A percentile compares a stretch with the other conserved stretches of the same genome.
Evolutionary conservation across 2,329 filamentous ascomycete genomes (phyloP).

Genomic region (Fusarium graminum): DNA sequence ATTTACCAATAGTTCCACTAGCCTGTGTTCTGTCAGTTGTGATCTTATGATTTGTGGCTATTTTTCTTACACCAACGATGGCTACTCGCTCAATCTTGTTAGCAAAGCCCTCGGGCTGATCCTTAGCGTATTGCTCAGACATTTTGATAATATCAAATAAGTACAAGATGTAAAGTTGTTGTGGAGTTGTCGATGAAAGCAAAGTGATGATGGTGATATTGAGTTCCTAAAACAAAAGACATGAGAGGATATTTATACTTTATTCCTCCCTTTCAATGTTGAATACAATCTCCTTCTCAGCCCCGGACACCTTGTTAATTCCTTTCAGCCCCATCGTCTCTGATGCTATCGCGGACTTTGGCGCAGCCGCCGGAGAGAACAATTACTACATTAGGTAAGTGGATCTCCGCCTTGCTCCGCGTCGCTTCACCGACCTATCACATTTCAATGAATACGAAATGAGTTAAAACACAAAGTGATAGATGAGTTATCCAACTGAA

Average conservation of each 20-base stretch:
- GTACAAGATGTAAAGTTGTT: background rate
- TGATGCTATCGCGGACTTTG: constrained; percentile 27
- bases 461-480: background rate
- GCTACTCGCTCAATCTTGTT: constrained; percentile 61
- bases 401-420: background rate
- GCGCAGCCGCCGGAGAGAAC: background rate
- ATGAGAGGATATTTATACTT: constrained; percentile 1
- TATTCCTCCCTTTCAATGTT: accelerated
- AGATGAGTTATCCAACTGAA: background rate
- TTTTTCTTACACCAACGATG: constrained; percentile 61
- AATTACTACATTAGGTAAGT: constrained; percentile 29
- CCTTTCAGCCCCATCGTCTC: constrained; percentile 6
- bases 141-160: constrained; percentile 19
- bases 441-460: constrained; percentile 23
- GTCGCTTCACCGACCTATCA: background rate
- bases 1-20: constrained; percentile 57
- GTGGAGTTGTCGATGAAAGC: background rate
- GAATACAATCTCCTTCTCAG: accelerated
- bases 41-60: accelerated
- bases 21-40: constrained; percentile 52
- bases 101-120: constrained; percentile 54
- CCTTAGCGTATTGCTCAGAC: constrained; percentile 51
- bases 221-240: background rate
- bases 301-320: constrained; percentile 21
- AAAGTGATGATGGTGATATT: background rate